phyloP scores from a whole-genome alignment of 2,329 filamentous ascomycete genomes.

The Cladosporium sp. region DNA sequence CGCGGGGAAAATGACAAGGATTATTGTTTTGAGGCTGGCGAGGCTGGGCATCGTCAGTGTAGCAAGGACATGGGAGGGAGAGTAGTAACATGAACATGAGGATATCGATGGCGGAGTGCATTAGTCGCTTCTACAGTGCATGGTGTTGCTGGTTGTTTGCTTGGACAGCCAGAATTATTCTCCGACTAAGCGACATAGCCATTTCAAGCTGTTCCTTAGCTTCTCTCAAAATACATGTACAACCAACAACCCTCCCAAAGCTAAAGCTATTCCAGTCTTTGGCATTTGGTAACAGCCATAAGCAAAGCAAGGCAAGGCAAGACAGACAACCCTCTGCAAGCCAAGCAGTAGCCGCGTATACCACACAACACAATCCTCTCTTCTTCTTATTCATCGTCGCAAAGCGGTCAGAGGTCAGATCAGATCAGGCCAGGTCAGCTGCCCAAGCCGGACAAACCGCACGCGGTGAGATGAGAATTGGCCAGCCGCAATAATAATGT shows the following conservation, averaged over 20 bases:
- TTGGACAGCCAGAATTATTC: background rate
- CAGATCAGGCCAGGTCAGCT: background rate
- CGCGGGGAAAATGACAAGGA: conserved; percentile 1
- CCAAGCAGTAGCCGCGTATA: conserved; percentile 5
- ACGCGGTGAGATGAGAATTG: conserved; percentile 1
- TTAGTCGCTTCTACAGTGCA: background rate
- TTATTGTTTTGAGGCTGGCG: background rate
- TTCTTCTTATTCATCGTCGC: background rate
- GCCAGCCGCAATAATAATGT: too few species aligned
- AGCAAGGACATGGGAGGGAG: background rate
- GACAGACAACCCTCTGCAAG: background rate
- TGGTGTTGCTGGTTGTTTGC: background rate
- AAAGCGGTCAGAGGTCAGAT: background rate
- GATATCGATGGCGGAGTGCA: background rate
- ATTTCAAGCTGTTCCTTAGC: background rate
- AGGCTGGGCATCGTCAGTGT: background rate
- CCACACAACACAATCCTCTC: background rate
- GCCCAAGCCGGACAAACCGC: background rate
- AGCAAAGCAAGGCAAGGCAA: background rate
- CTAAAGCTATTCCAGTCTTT: background rate
- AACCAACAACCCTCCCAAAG: background rate
- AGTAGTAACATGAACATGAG: background rate
- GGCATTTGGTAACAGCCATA: background rate
- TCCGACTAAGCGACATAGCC: background rate
- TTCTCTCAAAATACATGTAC: background rate